Base-by-base conservation (phyloP, 2,329 filamentous ascomycete genomes). In the Alternaria panax region DNA sequence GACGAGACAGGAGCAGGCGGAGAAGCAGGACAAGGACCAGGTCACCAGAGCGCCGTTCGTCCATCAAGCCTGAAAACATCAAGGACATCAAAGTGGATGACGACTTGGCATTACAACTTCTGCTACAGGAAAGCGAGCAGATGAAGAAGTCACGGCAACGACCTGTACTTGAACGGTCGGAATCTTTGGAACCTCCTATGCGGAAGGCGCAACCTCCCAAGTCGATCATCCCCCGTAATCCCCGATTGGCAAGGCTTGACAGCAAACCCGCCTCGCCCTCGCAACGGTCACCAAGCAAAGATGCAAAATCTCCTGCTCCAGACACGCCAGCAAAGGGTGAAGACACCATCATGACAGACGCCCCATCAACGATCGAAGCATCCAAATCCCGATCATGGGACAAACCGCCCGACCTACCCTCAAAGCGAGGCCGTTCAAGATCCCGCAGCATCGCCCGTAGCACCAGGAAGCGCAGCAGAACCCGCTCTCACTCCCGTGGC, bases 31-130 rank as follows among this genome's bases (percentile, higher is more conserved):
- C 62, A 42, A 67, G 64, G 47, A 69, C 62, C 36, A 64, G 62
- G 54, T 72, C 69, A 24, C 71, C 64, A 18, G 69, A 75, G 48
- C 65, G 68, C 41, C 63, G 48, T 12, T 65, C 64, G 27, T 58
- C 69, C 7, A 52, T 74, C 41, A 72, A 69, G 34, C 65, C 69
- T 7, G 75, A 76, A 40, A 75, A 77, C 9, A 74, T 76, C 67
- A 78, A 78, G 54, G 73, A 77, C 11, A 74, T 76, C 67, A 78
- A 78, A 54, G 73, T 78, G 20, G 75, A 78, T 30, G 77, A 79
- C 40, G 75, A 79, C 51, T 48, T 75, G 24, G 77, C 75, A 9
- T 61, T 79, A 28, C 68, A 72, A 30, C 60, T 71, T 14, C 66
- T 79, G 14, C 67, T 79, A 7, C 69, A 77, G 56, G 77, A 79